Evolutionary conservation across 352 stramenopile genomes (phyloP).

Genomic region (Phytopythium boreale): DNA sequence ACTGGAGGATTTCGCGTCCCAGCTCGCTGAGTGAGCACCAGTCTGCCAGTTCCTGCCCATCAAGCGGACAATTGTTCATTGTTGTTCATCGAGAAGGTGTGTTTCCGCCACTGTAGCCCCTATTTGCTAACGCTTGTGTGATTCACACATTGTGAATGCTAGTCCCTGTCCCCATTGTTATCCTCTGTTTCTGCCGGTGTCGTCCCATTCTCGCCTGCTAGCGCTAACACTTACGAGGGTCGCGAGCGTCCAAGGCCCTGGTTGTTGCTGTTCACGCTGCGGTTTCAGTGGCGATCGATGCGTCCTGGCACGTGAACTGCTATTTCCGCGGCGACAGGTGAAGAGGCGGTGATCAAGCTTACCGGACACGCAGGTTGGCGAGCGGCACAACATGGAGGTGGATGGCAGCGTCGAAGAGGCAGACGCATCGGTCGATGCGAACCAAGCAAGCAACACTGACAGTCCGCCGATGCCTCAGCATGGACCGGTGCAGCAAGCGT

Average conservation of each 20-base stretch:
- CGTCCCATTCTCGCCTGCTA: no score
- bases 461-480: neutral
- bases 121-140: neutral
- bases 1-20: conserved; percentile 37
- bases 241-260: no score
- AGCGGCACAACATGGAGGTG: neutral
- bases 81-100: neutral
- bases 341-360: neutral
- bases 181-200: neutral
- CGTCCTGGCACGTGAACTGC: neutral
- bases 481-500: conserved; percentile 25
- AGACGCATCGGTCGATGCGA: neutral
- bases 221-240: no score
- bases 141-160: no score
- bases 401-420: neutral
- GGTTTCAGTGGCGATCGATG: neutral
- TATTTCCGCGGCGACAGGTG: neutral
- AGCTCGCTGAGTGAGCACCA: neutral
- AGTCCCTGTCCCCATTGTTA: neutral
- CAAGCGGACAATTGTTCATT: neutral
- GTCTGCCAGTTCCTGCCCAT: neutral
- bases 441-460: neutral
- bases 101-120: neutral
- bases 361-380: neutral
- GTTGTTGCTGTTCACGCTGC: neutral